phyloP scores from a whole-genome alignment of 2,329 filamentous ascomycete genomes.

The Dactylellina leptospora region DNA sequence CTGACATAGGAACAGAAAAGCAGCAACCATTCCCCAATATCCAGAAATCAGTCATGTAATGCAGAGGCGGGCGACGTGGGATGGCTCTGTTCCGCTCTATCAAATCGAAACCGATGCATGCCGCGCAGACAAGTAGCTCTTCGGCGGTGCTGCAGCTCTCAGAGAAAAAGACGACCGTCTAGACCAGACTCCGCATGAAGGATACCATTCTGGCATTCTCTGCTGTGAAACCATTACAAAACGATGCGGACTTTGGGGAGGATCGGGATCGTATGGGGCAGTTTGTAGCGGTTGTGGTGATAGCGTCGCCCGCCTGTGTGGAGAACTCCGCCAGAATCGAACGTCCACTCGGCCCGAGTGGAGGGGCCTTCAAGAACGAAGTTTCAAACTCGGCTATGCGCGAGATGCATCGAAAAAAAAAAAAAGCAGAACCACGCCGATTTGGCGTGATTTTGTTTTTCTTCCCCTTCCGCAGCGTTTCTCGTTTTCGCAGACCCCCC shows the following conservation, averaged over 20 bases:
- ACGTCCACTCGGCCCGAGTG: constrained; percentile 45
- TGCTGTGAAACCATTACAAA: constrained; percentile 44
- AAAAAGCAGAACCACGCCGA: constrained; percentile 51
- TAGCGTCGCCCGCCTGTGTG: constrained; percentile 20
- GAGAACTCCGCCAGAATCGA: constrained; percentile 51
- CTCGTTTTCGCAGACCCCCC: background rate
- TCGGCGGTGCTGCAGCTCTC: constrained; percentile 18
- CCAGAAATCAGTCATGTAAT: constrained; percentile 28
- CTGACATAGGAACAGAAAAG: constrained; percentile 20
- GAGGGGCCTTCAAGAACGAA: background rate
- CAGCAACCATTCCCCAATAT: constrained; percentile 33
- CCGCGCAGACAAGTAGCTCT: too few species aligned
- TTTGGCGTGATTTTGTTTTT: constrained; percentile 50
- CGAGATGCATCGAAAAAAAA: constrained; percentile 37
- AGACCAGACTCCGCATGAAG: constrained; percentile 36
- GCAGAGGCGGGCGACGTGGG: constrained; percentile 32
- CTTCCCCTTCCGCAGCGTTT: background rate
- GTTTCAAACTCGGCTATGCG: constrained; percentile 38
- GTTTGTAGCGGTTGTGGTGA: constrained; percentile 39
- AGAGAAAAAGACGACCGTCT: background rate
- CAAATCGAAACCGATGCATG: constrained; percentile 32
- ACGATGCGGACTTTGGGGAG: constrained; percentile 31
- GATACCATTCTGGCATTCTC: constrained; percentile 4
- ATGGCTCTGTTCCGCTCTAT: constrained; percentile 2
- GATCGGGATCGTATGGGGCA: constrained; percentile 27